phyloP scores from a whole-genome alignment of 306 rosid genomes.

The Vigna unguiculata region DNA sequence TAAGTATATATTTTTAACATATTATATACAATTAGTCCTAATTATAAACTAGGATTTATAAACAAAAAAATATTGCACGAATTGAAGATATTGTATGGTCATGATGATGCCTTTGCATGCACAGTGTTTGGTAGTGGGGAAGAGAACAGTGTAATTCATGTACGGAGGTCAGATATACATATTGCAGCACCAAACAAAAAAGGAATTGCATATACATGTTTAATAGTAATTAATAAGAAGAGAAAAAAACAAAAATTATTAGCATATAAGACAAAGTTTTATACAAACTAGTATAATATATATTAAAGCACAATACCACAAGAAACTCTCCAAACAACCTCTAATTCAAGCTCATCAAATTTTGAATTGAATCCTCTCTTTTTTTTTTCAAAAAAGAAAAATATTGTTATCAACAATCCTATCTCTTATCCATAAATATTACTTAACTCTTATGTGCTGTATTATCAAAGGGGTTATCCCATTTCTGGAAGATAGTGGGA shows the following conservation, averaged over 20 bases:
- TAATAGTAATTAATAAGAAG: slow-evolving; percentile 9
- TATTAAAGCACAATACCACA: slow-evolving; percentile 17
- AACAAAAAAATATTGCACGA: not conserved
- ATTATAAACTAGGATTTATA: not conserved
- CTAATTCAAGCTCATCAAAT: slow-evolving; percentile 10
- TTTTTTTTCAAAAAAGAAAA: not conserved
- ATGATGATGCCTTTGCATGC: slow-evolving; percentile 18
- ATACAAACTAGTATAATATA: not conserved
- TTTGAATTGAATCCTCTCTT: not conserved
- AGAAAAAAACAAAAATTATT: slow-evolving; percentile 3
- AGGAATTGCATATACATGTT: not conserved
- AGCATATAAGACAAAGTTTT: slow-evolving; percentile 38
- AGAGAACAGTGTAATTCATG: slow-evolving; percentile 44
- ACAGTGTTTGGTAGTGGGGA: slow-evolving; percentile 23
- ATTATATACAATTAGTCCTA: not conserved
- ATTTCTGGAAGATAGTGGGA: slow-evolving; percentile 38
- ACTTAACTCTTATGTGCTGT: not conserved
- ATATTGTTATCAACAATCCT: slow-evolving; percentile 1
- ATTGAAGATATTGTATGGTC: not conserved
- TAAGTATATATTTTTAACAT: not conserved
- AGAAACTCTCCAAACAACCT: slow-evolving; percentile 14
- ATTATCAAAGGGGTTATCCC: slow-evolving; percentile 4
- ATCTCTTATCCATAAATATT: not conserved
- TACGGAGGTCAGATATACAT: slow-evolving; percentile 42
- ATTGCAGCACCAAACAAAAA: not conserved